Evolutionary conservation across 306 rosid species (phyloP).

Genomic region (Dalbergia cultrata): DNA sequence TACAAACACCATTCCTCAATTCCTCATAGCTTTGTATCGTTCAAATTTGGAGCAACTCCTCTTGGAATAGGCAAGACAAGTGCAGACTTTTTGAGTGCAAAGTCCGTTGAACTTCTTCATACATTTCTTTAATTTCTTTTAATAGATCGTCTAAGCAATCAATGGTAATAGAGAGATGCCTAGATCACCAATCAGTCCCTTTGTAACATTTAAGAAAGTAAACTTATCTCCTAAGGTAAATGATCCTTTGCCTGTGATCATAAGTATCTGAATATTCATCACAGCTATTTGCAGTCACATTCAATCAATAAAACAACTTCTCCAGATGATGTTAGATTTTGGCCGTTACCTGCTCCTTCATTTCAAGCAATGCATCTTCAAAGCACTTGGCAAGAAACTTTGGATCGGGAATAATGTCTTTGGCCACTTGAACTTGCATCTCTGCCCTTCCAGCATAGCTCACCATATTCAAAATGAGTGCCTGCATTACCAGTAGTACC

Average conservation of each 20-base stretch:
- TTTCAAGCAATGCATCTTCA: constrained; percentile 82
- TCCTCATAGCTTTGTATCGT: too few relatives aligned
- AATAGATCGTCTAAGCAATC: not conserved
- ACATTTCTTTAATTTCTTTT: too few relatives aligned
- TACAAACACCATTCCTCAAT: too few relatives aligned
- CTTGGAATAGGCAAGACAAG: too few relatives aligned
- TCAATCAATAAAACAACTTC: constrained; percentile 21
- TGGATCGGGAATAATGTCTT: constrained; percentile 89
- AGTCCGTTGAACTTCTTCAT: too few relatives aligned
- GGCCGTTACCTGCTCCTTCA: constrained; percentile 65
- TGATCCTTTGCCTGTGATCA: constrained; percentile 19
- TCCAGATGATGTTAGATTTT: constrained; percentile 34
- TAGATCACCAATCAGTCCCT: not conserved
- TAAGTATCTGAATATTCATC: not conserved
- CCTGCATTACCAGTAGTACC: constrained; percentile 58
- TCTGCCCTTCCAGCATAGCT: constrained; percentile 91
- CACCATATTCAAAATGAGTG: constrained; percentile 83
- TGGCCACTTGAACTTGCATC: constrained; percentile 92
- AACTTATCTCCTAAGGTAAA: constrained; percentile 1
- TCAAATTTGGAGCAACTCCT: too few relatives aligned
- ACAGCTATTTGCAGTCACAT: constrained; percentile 13
- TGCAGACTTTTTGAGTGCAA: too few relatives aligned
- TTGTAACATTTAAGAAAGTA: not conserved
- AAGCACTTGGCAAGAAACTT: constrained; percentile 84
- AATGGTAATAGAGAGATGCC: not conserved